A percentile compares a stretch with the other conserved stretches of the same genome.
phyloP scores from a whole-genome alignment of 768 basidiomycete genomes.

The Mycena olivaceomarginata region DNA sequence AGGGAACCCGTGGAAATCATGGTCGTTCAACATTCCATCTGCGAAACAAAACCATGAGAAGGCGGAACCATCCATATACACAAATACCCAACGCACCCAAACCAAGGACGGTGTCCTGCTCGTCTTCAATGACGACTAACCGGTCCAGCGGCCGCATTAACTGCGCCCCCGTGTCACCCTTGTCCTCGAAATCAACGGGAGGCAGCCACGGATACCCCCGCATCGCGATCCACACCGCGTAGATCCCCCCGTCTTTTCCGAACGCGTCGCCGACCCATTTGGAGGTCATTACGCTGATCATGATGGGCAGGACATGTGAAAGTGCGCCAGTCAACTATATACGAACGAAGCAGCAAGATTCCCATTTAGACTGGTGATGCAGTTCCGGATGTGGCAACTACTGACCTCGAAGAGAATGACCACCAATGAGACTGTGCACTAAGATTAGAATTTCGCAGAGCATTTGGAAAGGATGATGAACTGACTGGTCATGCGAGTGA shows the following conservation, averaged over 20 bases:
- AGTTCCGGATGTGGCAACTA: conserved; percentile 13
- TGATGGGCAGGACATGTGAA: conserved; percentile 88
- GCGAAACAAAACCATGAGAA: conserved; percentile 11
- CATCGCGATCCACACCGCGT: conserved; percentile 84
- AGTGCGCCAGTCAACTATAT: conserved; percentile 83
- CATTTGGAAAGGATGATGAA: neutral
- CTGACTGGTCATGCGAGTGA: conserved; percentile 86
- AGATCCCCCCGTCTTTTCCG: conserved; percentile 78
- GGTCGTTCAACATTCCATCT: conserved; percentile 64
- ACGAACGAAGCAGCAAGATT: neutral
- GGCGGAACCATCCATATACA: neutral
- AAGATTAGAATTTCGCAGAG: neutral
- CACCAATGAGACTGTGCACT: conserved; percentile 78
- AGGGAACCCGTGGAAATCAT: conserved; percentile 79
- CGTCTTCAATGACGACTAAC: conserved; percentile 73
- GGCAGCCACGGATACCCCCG: conserved; percentile 84
- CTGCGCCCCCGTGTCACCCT: conserved; percentile 75
- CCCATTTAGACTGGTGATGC: neutral
- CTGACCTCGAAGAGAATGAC: conserved; percentile 84
- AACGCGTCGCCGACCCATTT: conserved; percentile 88
- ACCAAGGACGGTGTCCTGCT: conserved; percentile 66
- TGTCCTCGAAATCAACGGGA: conserved; percentile 78
- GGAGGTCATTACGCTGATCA: conserved; percentile 86
- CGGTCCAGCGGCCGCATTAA: conserved; percentile 74
- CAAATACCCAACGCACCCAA: conserved; percentile 59